Evolutionary conservation across 495 filamentous ascomycete genomes (phyloP).

Genomic region (Talaromyces thailandensis): DNA sequence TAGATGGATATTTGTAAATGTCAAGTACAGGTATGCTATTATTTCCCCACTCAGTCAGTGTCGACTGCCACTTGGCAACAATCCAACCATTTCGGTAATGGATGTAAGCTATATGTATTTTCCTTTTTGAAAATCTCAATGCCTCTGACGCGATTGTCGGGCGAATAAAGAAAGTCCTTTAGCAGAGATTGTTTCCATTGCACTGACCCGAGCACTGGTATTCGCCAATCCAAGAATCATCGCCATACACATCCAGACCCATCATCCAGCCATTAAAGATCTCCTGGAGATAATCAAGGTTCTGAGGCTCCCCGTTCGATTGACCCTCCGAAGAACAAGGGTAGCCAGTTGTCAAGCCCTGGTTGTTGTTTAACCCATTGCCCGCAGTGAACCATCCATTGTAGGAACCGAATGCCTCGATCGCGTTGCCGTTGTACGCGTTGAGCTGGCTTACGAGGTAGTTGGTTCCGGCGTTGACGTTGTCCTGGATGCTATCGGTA

Average conservation of each 20-base stretch:
- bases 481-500: slow-evolving; percentile 23
- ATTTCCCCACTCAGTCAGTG: neutral
- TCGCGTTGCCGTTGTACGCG: slow-evolving; percentile 17
- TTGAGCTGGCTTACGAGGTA: slow-evolving; percentile 17
- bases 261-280: slow-evolving; percentile 23
- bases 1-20: neutral
- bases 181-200: slow-evolving; percentile 11
- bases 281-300: slow-evolving; percentile 22
- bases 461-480: slow-evolving; percentile 24
- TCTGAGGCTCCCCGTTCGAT: slow-evolving; percentile 21
- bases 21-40: neutral
- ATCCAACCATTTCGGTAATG: no score
- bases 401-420: slow-evolving; percentile 22
- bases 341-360: slow-evolving; percentile 20
- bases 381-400: slow-evolving; percentile 24
- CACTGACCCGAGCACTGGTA: slow-evolving; percentile 14
- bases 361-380: slow-evolving; percentile 13
- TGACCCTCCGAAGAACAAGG: slow-evolving; percentile 22
- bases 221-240: slow-evolving; percentile 18
- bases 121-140: neutral
- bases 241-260: slow-evolving; percentile 19
- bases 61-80: neutral
- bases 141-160: neutral
- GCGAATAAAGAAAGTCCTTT: neutral
- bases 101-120: neutral